A percentile compares a stretch with the other conserved stretches of the same genome.
phyloP scores from a whole-genome alignment of 495 filamentous ascomycete species.

The Thermothielavioides terrestris region DNA sequence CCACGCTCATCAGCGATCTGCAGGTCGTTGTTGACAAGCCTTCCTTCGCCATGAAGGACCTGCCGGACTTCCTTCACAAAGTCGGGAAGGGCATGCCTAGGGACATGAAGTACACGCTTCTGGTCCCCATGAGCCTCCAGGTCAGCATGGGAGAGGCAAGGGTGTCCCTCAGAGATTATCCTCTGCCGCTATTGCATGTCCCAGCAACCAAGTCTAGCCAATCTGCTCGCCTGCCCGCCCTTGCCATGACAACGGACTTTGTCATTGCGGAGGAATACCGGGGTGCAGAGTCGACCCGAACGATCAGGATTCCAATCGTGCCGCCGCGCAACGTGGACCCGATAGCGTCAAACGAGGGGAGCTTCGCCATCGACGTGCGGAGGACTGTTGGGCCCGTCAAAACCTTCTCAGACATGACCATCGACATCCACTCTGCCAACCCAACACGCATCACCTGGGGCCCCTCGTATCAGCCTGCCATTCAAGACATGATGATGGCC shows the following conservation, averaged over 20 bases:
- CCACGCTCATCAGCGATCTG: conserved; percentile 71
- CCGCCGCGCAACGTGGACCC: conserved; percentile 47
- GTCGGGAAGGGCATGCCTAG: conserved; percentile 94
- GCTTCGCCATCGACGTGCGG: conserved; percentile 76
- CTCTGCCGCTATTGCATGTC: conserved; percentile 83
- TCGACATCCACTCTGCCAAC: conserved; percentile 87
- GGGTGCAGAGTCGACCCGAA: conserved; percentile 64
- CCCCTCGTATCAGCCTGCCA: conserved; percentile 92
- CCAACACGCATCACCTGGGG: conserved; percentile 95
- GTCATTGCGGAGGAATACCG: conserved; percentile 93
- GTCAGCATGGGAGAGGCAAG: conserved; percentile 87
- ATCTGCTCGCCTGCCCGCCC: conserved; percentile 67
- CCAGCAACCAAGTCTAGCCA: conserved; percentile 74
- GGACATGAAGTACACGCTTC: conserved; percentile 78
- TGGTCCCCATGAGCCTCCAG: conserved; percentile 83
- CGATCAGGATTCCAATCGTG: conserved; percentile 77
- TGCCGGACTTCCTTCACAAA: conserved; percentile 71
- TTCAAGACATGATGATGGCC: conserved; percentile 99
- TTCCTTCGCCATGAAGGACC: conserved; percentile 72
- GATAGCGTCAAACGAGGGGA: conserved; percentile 41
- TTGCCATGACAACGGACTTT: conserved; percentile 83
- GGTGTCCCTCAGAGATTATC: conserved; percentile 82
- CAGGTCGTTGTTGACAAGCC: conserved; percentile 86
- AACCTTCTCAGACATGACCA: conserved; percentile 82
- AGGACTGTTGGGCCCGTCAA: conserved; percentile 92